A percentile compares a stretch with the other conserved stretches of the same genome.
Evolutionary conservation across 306 rosid genomes (phyloP).

Genomic region (Luffa aegyptiaca): DNA sequence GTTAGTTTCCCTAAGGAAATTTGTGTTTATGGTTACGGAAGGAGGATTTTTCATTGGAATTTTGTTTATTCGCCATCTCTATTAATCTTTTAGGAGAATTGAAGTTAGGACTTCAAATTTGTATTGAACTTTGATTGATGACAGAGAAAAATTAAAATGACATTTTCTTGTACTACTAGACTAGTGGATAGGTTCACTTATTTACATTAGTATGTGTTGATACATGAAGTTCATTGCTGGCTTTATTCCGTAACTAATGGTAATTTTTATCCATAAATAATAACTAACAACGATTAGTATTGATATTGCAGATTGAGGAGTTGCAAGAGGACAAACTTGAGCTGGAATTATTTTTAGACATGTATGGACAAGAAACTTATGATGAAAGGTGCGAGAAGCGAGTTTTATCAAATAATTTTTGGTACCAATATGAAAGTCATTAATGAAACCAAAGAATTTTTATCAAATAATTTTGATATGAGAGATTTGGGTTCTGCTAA

Average conservation of each 20-base stretch:
- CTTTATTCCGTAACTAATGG: not conserved
- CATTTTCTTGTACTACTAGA: not conserved
- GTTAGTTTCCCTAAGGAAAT: too few species aligned
- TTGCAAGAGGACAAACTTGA: conserved; percentile 60
- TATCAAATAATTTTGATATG: too few species aligned
- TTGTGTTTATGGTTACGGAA: too few species aligned
- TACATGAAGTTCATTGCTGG: not conserved
- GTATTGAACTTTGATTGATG: not conserved
- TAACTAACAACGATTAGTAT: not conserved
- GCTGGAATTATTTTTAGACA: conserved; percentile 53
- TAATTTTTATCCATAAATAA: not conserved
- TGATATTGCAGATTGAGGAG: conserved; percentile 53
- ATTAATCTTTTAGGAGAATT: too few species aligned
- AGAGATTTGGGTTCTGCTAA: too few species aligned
- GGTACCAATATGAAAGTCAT: too few species aligned
- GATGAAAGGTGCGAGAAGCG: conserved; percentile 60
- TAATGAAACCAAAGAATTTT: too few species aligned
- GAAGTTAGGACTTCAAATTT: not conserved
- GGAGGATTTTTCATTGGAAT: too few species aligned
- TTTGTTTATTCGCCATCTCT: too few species aligned
- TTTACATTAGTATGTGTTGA: not conserved
- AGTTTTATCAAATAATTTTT: too few species aligned
- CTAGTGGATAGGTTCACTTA: not conserved
- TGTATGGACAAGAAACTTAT: conserved; percentile 60
- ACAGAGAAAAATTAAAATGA: not conserved